Evolutionary conservation across 441 rosid genomes (phyloP).

Genomic region (Pelargonium cotyledonis): DNA sequence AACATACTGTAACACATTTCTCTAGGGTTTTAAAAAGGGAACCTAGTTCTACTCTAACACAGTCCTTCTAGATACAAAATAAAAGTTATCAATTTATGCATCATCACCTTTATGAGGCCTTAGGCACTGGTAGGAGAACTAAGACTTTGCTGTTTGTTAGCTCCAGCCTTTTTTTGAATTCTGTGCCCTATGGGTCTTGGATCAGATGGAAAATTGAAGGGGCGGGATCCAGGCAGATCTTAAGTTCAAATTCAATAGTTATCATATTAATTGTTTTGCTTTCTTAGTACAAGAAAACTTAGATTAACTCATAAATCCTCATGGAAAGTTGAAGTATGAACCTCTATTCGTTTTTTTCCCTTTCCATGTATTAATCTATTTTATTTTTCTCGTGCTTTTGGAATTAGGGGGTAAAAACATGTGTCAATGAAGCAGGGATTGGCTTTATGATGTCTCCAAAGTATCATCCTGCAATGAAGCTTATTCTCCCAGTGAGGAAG

Average conservation of each 20-base stretch:
- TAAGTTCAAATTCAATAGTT: not conserved
- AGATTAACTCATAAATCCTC: not conserved
- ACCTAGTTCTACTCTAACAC: not conserved
- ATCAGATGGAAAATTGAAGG: not conserved
- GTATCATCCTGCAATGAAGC: slow-evolving; percentile 92
- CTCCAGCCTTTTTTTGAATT: not conserved
- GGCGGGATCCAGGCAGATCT: not conserved
- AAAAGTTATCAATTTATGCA: not conserved
- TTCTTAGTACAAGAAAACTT: too few species aligned
- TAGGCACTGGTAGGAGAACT: not conserved
- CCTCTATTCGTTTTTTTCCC: not conserved
- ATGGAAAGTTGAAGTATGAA: not conserved
- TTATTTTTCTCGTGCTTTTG: slow-evolving; percentile 7
- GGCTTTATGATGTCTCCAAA: slow-evolving; percentile 91
- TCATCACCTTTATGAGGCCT: not conserved
- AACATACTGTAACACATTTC: not conserved
- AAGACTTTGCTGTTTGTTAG: not conserved
- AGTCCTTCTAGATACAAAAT: not conserved
- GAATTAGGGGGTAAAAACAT: slow-evolving; percentile 57
- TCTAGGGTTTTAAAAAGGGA: not conserved
- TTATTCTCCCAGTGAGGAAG: slow-evolving; percentile 74
- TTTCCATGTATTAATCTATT: not conserved
- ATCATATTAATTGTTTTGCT: not conserved
- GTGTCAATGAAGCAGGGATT: slow-evolving; percentile 80
- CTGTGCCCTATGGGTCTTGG: not conserved